Evolutionary conservation across 495 filamentous ascomycete species (phyloP).

Genomic region (Geopyxis carbonaria): DNA sequence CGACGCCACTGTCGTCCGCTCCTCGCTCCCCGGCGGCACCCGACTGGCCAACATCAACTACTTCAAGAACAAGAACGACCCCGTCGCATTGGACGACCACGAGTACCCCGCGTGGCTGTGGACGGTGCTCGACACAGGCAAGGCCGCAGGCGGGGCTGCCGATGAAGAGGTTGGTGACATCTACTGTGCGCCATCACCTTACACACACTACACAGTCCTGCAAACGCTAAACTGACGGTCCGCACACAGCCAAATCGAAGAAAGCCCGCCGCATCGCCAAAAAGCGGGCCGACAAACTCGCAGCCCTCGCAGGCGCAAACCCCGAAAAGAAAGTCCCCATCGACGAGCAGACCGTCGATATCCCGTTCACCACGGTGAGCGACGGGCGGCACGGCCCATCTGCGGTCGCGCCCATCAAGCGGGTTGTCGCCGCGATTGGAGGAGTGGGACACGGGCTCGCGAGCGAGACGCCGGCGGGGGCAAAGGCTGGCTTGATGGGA

Average conservation of each 20-base stretch:
- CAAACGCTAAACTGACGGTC: conserved; percentile 1
- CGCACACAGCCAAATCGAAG: conserved; percentile 52
- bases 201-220: background rate
- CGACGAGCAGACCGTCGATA: conserved; percentile 67
- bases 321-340: conserved; percentile 60
- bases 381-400: conserved; percentile 4
- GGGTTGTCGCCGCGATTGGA: conserved; percentile 13
- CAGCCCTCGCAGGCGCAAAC: conserved; percentile 44
- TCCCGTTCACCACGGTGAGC: conserved; percentile 40
- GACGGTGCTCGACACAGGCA: conserved; percentile 45
- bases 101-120: conserved; percentile 92
- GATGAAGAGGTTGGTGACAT: conserved; percentile 39
- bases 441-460: conserved; percentile 15
- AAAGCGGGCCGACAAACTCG: conserved; percentile 44
- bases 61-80: conserved; percentile 53
- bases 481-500: conserved; percentile 27
- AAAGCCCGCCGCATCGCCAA: conserved; percentile 54
- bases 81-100: conserved; percentile 57
- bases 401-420: conserved; percentile 3
- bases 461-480: conserved; percentile 8
- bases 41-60: conserved; percentile 68
- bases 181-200: conserved; percentile 57
- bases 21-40: conserved; percentile 51
- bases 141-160: conserved; percentile 27
- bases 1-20: conserved; percentile 18